Evolutionary conservation across 2,329 filamentous ascomycete species (phyloP).

Genomic region (Erysiphe pulchra): DNA sequence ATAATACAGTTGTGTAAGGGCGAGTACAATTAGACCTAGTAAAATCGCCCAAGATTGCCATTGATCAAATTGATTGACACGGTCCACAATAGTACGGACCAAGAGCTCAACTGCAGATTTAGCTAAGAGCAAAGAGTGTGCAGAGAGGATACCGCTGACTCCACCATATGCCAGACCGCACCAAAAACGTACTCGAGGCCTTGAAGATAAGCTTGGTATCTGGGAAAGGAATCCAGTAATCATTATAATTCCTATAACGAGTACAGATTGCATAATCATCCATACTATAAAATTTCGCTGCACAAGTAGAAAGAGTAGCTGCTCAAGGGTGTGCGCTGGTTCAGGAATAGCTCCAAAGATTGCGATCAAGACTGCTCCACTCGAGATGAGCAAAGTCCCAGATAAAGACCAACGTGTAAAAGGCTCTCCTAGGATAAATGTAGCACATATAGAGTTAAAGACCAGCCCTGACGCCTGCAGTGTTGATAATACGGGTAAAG

Average conservation of each 20-base stretch:
- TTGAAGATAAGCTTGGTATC: constrained; percentile 27
- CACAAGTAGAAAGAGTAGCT: constrained; percentile 52
- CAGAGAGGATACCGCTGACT: constrained; percentile 79
- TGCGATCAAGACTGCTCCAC: constrained; percentile 74
- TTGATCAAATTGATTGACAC: constrained; percentile 76
- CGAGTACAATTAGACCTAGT: constrained; percentile 52
- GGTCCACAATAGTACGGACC: constrained; percentile 62
- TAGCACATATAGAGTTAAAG: constrained; percentile 96
- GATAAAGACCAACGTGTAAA: constrained; percentile 86
- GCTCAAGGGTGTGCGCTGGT: constrained; percentile 64
- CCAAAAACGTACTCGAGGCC: constrained; percentile 43
- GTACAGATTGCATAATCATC: constrained; percentile 57
- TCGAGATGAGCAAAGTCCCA: constrained; percentile 69
- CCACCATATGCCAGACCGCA: constrained; percentile 72
- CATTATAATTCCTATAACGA: constrained; percentile 44
- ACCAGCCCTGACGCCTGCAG: constrained; percentile 88
- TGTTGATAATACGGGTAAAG: constrained; percentile 79
- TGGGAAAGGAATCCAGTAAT: constrained; percentile 29
- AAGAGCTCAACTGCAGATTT: constrained; percentile 92
- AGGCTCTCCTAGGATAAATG: constrained; percentile 70
- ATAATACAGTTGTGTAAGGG: constrained; percentile 81
- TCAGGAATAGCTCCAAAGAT: constrained; percentile 85
- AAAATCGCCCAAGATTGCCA: constrained; percentile 93
- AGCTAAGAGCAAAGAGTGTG: constrained; percentile 75
- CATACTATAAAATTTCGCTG: constrained; percentile 59